Percentiles rank a stretch among this genome's conserved stretches.
phyloP scores from a whole-genome alignment of 371 early-diverging fungal species.

The Syncephalastrum monosporum region DNA sequence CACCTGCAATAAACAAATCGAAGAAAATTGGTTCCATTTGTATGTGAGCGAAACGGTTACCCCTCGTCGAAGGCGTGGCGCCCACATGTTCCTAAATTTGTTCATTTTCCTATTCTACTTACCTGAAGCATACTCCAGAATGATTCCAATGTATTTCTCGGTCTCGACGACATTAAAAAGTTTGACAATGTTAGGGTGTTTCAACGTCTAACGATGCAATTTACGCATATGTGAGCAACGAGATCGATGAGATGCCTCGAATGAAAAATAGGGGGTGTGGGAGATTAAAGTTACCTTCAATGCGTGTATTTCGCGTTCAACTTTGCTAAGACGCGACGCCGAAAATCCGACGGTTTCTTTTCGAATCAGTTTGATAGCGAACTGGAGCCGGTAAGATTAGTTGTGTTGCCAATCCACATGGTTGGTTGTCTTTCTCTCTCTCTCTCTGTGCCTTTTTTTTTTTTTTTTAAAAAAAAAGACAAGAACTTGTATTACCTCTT shows the following conservation, averaged over 20 bases:
- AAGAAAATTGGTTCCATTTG: background rate
- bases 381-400: constrained; percentile 28
- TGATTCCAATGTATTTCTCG: constrained; percentile 64
- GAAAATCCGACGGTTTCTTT: constrained; percentile 52
- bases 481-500: constrained; percentile 69
- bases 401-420: background rate
- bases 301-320: constrained; percentile 75
- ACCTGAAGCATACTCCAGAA: constrained; percentile 72
- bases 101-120: background rate
- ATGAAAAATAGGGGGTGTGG: background rate
- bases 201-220: constrained; percentile 55
- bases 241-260: background rate
- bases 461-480: too few relatives aligned
- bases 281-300: constrained; percentile 43
- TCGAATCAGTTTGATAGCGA: constrained; percentile 69
- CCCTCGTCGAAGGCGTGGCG: background rate
- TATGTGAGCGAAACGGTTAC: background rate
- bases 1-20: constrained; percentile 18
- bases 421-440: background rate
- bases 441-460: background rate
- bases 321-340: constrained; percentile 54
- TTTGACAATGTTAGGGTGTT: constrained; percentile 72
- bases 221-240: background rate
- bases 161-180: constrained; percentile 78
- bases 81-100: background rate